These are phyloP conservation scores for Verticillium nubilum DNA, from an alignment of 2,329 filamentous ascomycete genomes.

Conservation along the genomic window DNA sequence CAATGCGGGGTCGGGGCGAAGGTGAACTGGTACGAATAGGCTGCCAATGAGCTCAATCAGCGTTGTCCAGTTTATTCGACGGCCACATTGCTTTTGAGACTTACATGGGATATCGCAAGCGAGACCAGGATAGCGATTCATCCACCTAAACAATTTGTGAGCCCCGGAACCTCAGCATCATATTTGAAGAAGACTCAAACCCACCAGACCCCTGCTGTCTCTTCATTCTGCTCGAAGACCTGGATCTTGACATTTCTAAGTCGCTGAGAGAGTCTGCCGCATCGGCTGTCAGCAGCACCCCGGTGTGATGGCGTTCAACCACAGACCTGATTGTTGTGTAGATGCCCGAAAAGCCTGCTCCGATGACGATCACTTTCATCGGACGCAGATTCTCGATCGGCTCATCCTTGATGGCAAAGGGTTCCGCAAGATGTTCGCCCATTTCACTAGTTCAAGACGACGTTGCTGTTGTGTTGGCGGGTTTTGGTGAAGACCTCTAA, in stretches of 20 bases:
- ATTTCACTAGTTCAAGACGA: too few relatives aligned
- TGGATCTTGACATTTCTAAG: background rate
- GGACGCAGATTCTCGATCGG: background rate
- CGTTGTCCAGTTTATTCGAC: too few relatives aligned
- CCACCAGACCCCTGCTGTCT: background rate
- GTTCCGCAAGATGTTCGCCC: background rate
- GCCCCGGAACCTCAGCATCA: background rate
- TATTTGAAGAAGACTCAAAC: background rate
- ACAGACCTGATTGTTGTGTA: background rate
- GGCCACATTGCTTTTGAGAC: too few relatives aligned
- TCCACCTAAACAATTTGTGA: background rate
- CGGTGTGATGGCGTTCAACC: too few relatives aligned
- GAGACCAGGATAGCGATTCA: background rate
- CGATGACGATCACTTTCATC: slow-evolving; percentile 9
- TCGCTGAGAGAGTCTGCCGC: background rate
- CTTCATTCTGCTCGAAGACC: background rate
- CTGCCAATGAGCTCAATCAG: background rate
- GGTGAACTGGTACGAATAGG: slow-evolving; percentile 2
- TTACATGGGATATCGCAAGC: background rate
- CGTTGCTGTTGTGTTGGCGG: too few relatives aligned
- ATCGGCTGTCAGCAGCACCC: too few relatives aligned
- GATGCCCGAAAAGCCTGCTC: slow-evolving; percentile 9
- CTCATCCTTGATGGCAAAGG: background rate
- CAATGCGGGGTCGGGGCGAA: slow-evolving; percentile 3
- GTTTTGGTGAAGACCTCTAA: too few relatives aligned